Evolutionary conservation across 225 moss, liverwort and hornwort genomes (phyloP).

Genomic region (Marchantia polymorpha): DNA sequence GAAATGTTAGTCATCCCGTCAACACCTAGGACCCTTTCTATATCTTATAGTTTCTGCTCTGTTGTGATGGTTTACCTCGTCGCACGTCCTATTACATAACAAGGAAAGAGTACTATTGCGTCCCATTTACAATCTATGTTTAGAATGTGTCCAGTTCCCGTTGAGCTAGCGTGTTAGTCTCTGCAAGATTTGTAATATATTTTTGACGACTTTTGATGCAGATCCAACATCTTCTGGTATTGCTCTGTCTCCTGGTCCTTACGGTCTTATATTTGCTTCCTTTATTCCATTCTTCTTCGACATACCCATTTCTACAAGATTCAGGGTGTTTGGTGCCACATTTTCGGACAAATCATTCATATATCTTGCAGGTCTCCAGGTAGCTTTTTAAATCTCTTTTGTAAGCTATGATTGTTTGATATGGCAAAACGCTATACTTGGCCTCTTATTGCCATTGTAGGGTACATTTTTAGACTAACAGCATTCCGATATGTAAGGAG

Average conservation of each 20-base stretch:
- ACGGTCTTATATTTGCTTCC: constrained; percentile 86
- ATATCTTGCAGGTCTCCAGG: constrained; percentile 90
- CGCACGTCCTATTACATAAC: too few species aligned
- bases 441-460: too few species aligned
- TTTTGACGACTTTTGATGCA: constrained; percentile 23
- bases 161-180: too few species aligned
- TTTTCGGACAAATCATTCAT: constrained; percentile 98
- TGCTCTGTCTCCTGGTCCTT: constrained; percentile 76
- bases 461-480: too few species aligned
- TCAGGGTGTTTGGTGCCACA: constrained; percentile 71
- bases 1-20: neutral
- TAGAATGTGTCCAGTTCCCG: too few species aligned
- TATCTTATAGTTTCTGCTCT: too few species aligned
- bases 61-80: too few species aligned
- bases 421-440: too few species aligned
- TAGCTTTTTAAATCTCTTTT: constrained; percentile 11
- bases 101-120: too few species aligned
- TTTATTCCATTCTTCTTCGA: constrained; percentile 97
- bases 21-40: neutral
- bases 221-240: constrained; percentile 57
- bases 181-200: neutral
- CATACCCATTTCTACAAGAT: constrained; percentile 83
- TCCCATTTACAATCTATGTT: too few species aligned
- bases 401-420: too few species aligned
- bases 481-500: too few species aligned